Evolutionary conservation across 805 yeast genomes (phyloP).

Genomic region (Ogataea kodamae): DNA sequence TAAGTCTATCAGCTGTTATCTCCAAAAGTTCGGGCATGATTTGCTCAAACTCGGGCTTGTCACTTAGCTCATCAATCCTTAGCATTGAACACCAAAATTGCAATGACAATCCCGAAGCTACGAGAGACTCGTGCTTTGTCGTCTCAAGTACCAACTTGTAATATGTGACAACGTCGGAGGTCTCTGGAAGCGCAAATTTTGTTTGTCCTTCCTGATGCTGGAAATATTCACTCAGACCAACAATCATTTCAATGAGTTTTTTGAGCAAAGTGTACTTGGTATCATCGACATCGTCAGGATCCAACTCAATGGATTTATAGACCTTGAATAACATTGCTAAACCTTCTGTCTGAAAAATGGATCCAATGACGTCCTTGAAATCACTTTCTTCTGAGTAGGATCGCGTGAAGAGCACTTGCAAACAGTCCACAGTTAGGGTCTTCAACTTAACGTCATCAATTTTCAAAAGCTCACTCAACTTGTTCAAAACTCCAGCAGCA

Average conservation of each 20-base stretch:
- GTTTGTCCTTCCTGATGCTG: conserved; percentile 25
- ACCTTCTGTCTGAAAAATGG: conserved; percentile 73
- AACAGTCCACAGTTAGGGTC: conserved; percentile 83
- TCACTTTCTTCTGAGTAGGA: conserved; percentile 63
- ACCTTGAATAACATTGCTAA: conserved; percentile 63
- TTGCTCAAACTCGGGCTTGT: conserved; percentile 49
- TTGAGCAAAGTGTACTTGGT: conserved; percentile 75
- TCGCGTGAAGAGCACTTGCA: conserved; percentile 84
- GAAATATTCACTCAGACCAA: conserved; percentile 76
- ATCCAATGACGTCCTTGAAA: conserved; percentile 73
- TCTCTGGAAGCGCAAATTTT: conserved; percentile 40
- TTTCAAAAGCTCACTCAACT: conserved; percentile 57
- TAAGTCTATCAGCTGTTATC: conserved; percentile 70
- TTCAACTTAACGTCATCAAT: conserved; percentile 62
- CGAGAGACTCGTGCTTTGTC: conserved; percentile 77
- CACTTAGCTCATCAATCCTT: conserved; percentile 71
- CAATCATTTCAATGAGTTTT: conserved; percentile 90
- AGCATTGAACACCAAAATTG: conserved; percentile 93
- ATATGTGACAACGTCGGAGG: conserved; percentile 64
- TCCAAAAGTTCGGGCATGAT: conserved; percentile 68
- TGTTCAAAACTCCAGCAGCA: conserved; percentile 58
- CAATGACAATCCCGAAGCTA: conserved; percentile 85
- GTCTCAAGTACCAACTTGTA: conserved; percentile 74
- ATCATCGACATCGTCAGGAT: conserved; percentile 67
- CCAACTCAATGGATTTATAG: conserved; percentile 55